Base-by-base conservation (phyloP, 2,329 filamentous ascomycete species). In the Venturia aucupariae region DNA sequence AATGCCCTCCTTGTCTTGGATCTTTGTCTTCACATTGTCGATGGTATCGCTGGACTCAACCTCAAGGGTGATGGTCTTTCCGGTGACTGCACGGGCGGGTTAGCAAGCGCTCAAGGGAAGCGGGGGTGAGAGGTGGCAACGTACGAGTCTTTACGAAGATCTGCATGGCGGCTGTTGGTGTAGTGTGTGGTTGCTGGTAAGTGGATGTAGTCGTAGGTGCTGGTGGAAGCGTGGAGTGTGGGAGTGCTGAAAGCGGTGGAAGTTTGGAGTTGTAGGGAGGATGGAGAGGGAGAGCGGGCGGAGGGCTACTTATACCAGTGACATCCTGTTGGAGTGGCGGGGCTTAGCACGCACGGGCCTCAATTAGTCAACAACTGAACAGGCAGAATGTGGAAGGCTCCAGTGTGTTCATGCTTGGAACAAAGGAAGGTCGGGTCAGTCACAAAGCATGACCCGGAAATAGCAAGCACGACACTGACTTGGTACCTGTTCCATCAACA, bases 131-230 rank as follows among this genome's bases (percentile, higher is more conserved):
- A 70, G 68, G 73, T 70, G 69, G 67, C 42, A 72, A 88, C 88
- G 84, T 82, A 91, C 88, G 85, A 72, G 92, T 96, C 88, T 96
- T 96, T 74, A 96, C 92, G 80, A 96, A 97, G 84, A 97, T 96
- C 85, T 96, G 92, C 92, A 96, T 95, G 78, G 70, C 86, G 79
- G 69, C 75, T 74, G 71, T 66, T 71, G 1, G 71, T 69, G 60
- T 3, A 64, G 66, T 68, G 67, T 66, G 71, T 68, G 69, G n/a
- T 38, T 54, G 38, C n/a, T 19, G 41, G 5, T 48, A 41, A 27
- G 32, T 61, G 55, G 46, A 48, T 32, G 42, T 51, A 27, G n/a
- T n/a, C n/a, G 46, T 38, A 39, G 46, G n/a, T 22, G 46, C 17
- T 1, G 4, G 15, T 13, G 32, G 61, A 17, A 39, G 61, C 19